Percentiles rank a stretch among this genome's conserved stretches.
These are phyloP conservation scores for Didymella pinodella DNA, from an alignment of 2,329 filamentous ascomycete genomes.

Conservation along the genomic window DNA sequence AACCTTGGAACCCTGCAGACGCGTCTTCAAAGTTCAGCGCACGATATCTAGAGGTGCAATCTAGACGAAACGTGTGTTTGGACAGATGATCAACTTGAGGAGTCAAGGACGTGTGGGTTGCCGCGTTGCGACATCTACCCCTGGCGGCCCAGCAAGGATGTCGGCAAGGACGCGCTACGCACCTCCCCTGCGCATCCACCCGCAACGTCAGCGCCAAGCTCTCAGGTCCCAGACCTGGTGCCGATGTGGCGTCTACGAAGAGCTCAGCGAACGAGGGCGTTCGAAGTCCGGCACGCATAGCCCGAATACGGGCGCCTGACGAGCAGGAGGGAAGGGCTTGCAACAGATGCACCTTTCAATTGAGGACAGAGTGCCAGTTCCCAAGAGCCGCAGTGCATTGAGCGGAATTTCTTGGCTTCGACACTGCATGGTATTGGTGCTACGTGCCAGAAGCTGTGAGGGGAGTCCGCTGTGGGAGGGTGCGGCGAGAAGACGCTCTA, in stretches of 20 bases:
- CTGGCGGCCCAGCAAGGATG: constrained; percentile 10
- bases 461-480: constrained; percentile 3
- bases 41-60: not conserved
- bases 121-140: constrained; percentile 8
- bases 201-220: not conserved
- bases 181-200: not conserved
- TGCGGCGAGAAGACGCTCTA: too few species aligned
- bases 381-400: not conserved
- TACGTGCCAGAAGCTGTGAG: constrained; percentile 20
- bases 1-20: constrained; percentile 13
- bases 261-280: not conserved
- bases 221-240: not conserved
- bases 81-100: constrained; percentile 5
- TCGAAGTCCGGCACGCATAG: constrained; percentile 7
- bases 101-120: not conserved
- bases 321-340: not conserved
- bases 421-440: constrained; percentile 21
- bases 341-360: not conserved
- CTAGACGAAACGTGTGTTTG: constrained; percentile 18
- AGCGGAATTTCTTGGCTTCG: constrained; percentile 22
- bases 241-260: constrained; percentile 6
- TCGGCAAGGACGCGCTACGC: not conserved
- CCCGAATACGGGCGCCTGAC: constrained; percentile 8
- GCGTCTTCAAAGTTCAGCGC: constrained; percentile 4
- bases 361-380: not conserved